Conservation (phyloP, 2,329 filamentous ascomycete genomes). For the Sarocladiaceae sp. region DNA sequence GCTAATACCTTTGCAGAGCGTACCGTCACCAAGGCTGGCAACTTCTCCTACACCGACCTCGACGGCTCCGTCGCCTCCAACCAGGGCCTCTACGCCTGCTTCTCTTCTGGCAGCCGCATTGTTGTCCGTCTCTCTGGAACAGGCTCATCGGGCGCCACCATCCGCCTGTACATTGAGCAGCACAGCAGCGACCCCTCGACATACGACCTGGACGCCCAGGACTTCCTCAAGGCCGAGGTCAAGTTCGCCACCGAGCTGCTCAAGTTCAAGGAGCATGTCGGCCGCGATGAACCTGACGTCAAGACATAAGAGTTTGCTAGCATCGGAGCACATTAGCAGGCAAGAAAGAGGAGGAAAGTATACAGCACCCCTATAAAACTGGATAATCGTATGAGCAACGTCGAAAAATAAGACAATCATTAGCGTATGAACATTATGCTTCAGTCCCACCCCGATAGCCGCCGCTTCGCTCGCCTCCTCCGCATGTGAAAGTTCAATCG, state of each 20-base stretch:
- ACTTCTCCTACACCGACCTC: conserved; percentile 98
- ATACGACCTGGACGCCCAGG: conserved; percentile 79
- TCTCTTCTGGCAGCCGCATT: conserved; percentile 90
- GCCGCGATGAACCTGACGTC: conserved; percentile 88
- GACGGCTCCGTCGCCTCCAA: conserved; percentile 93
- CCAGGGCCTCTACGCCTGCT: conserved; percentile 91
- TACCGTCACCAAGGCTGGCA: conserved; percentile 82
- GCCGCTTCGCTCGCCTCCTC: too few species aligned
- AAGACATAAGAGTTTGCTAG: conserved; percentile 62
- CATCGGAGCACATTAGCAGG: too few species aligned
- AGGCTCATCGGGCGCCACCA: conserved; percentile 90
- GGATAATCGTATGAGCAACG: not conserved
- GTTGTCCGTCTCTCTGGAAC: conserved; percentile 94
- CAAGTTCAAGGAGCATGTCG: conserved; percentile 90
- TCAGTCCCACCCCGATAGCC: too few species aligned
- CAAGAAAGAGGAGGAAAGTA: conserved; percentile 5
- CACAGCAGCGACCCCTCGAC: conserved; percentile 76
- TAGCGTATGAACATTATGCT: conserved; percentile 7
- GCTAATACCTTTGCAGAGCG: conserved; percentile 43
- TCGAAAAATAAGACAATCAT: not conserved
- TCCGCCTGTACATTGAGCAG: conserved; percentile 95
- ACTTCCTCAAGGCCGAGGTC: conserved; percentile 88
- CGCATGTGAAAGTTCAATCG: too few species aligned
- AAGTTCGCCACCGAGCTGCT: conserved; percentile 76
- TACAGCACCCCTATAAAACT: not conserved